Percentiles rank a stretch among this genome's conserved stretches.
Conservation (phyloP, 176 grass and related monocot species). For the Cymbopogon citratus region DNA sequence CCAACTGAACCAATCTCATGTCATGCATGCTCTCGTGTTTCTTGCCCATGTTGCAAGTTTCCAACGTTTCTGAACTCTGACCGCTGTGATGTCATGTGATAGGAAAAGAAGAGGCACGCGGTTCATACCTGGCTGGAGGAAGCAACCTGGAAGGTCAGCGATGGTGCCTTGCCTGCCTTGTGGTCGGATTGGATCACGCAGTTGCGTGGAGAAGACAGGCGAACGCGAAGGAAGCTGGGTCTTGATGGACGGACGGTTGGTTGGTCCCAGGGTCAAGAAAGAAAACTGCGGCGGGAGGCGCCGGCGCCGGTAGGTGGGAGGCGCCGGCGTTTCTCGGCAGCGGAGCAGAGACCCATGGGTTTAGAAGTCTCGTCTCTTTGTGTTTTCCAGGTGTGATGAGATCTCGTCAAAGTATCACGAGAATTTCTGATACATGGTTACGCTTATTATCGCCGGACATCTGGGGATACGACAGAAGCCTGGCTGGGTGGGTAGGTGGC, state of each 20-base stretch:
- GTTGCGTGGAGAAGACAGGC: neutral
- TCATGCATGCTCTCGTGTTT: too few relatives aligned
- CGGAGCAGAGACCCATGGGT: neutral
- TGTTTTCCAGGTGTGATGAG: neutral
- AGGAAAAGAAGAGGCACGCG: neutral
- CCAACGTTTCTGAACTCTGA: too few relatives aligned
- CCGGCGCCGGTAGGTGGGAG: conserved; percentile 13
- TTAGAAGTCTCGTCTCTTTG: neutral
- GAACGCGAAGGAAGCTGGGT: neutral
- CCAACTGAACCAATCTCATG: too few relatives aligned
- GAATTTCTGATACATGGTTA: conserved; percentile 16
- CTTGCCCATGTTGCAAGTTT: too few relatives aligned
- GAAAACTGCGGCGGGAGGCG: conserved; percentile 23
- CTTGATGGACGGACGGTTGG: neutral
- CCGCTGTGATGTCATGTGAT: too few relatives aligned
- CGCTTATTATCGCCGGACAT: conserved; percentile 24
- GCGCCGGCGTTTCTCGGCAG: conserved; percentile 29
- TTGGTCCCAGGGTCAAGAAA: conserved; percentile 10
- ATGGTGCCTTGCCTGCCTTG: neutral
- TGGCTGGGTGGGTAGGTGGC: neutral
- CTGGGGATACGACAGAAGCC: neutral
- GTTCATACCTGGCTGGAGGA: neutral
- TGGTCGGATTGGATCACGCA: too few relatives aligned
- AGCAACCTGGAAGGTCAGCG: conserved; percentile 21
- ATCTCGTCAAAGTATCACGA: conserved; percentile 7